Conservation (phyloP, 148 eudicot species). For the Chenopodium berlandieri region DNA sequence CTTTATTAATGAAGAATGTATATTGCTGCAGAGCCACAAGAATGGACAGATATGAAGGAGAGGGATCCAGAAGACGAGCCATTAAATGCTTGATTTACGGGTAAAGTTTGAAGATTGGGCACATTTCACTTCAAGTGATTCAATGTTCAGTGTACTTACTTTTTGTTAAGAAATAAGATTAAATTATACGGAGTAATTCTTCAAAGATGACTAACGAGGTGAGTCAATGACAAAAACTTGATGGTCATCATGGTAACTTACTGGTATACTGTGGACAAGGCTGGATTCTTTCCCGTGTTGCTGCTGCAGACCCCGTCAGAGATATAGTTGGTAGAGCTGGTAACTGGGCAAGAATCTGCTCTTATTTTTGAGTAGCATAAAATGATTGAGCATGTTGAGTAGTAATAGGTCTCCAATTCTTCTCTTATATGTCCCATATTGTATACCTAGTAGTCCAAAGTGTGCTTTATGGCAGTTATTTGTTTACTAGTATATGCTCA, state of each 20-base stretch:
- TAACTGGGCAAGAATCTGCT: slow-evolving; percentile 10
- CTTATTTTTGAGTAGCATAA: slow-evolving; percentile 16
- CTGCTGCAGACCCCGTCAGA: slow-evolving; percentile 2
- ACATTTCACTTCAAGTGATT: background rate
- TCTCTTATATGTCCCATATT: background rate
- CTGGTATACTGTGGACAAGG: slow-evolving; percentile 10
- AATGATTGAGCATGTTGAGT: slow-evolving; percentile 14
- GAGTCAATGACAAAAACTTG: slow-evolving; percentile 3
- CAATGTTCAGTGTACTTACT: background rate
- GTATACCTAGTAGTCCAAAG: background rate
- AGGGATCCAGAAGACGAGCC: slow-evolving; percentile 53
- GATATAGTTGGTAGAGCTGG: slow-evolving; percentile 9
- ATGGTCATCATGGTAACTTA: slow-evolving; percentile 15
- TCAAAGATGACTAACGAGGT: slow-evolving; percentile 16
- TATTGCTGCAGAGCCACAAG: slow-evolving; percentile 42
- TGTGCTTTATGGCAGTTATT: background rate
- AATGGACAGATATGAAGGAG: slow-evolving; percentile 47
- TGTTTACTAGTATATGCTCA: slow-evolving; percentile 3
- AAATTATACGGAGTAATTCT: background rate
- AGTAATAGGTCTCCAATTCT: slow-evolving; percentile 1
- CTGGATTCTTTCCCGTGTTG: slow-evolving; percentile 11
- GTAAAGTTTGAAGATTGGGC: background rate
- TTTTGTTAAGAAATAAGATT: slow-evolving; percentile 19
- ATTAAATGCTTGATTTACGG: slow-evolving; percentile 33
- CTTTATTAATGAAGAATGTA: background rate